Conservation (phyloP, 768 basidiomycete genomes). For the Xerocomellus amylosporus region DNA sequence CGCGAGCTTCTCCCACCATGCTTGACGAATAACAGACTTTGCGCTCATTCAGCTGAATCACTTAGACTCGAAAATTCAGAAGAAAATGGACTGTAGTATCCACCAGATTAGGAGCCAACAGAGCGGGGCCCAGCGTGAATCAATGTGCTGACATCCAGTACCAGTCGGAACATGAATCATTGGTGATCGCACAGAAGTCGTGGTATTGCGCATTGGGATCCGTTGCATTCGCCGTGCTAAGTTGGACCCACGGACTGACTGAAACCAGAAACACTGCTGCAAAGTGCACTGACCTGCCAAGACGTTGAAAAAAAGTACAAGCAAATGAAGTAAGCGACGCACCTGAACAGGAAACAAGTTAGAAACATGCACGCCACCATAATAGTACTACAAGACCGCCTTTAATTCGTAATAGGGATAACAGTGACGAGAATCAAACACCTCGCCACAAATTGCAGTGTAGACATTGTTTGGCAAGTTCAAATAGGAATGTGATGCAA, state of each 20-base stretch:
- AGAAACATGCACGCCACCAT: too few species aligned
- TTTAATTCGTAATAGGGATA: too few species aligned
- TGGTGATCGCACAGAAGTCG: constrained; percentile 90
- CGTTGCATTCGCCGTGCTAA: constrained; percentile 68
- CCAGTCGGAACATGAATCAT: constrained; percentile 15
- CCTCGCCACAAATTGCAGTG: constrained; percentile 88
- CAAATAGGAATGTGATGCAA: constrained; percentile 62
- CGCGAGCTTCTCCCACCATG: too few species aligned
- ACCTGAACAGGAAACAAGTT: too few species aligned
- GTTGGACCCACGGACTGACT: constrained; percentile 79
- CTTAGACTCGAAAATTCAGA: too few species aligned
- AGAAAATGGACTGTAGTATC: too few species aligned
- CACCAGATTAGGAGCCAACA: too few species aligned
- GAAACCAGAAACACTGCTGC: constrained; percentile 75
- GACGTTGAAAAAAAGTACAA: neutral
- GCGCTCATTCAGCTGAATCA: too few species aligned
- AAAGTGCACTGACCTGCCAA: constrained; percentile 80
- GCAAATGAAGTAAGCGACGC: constrained; percentile 13
- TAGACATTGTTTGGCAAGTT: constrained; percentile 72
- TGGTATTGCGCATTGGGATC: constrained; percentile 81
- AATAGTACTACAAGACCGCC: too few species aligned
- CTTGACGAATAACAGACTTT: too few species aligned
- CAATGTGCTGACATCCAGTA: too few species aligned
- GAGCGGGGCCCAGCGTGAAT: too few species aligned
- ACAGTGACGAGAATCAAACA: constrained; percentile 56